Conservation (phyloP, 345 rosid species). For the Ceriops decandra region DNA sequence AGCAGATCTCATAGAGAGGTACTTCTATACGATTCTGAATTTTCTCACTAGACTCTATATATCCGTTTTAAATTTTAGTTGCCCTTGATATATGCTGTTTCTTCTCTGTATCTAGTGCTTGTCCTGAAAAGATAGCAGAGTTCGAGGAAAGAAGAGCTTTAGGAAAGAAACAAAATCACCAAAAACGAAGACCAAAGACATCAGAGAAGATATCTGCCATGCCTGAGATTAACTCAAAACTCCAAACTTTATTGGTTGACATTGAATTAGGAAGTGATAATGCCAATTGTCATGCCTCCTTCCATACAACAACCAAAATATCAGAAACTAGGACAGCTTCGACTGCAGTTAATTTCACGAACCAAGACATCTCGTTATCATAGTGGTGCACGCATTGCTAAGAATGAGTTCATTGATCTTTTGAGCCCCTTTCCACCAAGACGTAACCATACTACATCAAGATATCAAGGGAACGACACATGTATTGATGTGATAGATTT, state of each 20-base stretch:
- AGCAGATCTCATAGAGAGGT: conserved; percentile 79
- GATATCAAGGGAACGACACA: conserved; percentile 28
- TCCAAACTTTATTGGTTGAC: conserved; percentile 57
- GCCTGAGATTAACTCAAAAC: conserved; percentile 49
- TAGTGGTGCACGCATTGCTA: conserved; percentile 5
- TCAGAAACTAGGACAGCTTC: conserved; percentile 20
- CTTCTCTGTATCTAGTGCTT: conserved; percentile 47
- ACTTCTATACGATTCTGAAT: conserved; percentile 8
- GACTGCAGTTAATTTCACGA: conserved; percentile 9
- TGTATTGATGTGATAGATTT: conserved; percentile 44
- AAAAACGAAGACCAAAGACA: conserved; percentile 39
- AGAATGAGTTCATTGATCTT: conserved; percentile 63
- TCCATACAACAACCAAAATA: conserved; percentile 19
- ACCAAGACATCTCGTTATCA: conserved; percentile 10
- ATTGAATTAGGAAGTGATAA: conserved; percentile 35
- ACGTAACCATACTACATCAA: conserved; percentile 18
- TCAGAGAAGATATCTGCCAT: conserved; percentile 24
- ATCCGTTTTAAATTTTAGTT: neutral
- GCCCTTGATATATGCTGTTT: neutral
- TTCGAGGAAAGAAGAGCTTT: conserved; percentile 55
- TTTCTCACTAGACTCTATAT: neutral
- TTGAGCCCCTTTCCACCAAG: conserved; percentile 59
- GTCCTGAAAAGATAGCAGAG: conserved; percentile 77
- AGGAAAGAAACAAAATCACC: conserved; percentile 43
- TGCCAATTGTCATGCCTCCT: neutral